Conservation (phyloP, 345 rosid genomes). For the Ceriops decandra region DNA sequence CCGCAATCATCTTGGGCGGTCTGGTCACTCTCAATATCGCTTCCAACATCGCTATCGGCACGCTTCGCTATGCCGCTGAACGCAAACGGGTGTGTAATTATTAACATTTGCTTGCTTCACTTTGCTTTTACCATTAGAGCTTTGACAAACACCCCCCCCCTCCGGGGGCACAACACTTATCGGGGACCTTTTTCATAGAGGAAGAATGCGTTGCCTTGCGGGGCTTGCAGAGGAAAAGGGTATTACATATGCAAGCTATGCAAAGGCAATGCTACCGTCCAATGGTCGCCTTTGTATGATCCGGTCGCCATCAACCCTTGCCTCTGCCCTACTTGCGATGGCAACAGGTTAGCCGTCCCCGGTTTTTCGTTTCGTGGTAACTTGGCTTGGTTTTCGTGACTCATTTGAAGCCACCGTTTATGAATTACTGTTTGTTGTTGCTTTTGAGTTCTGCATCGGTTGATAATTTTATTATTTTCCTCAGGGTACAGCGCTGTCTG, state of each 20-base stretch:
- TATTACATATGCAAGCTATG: constrained; percentile 81
- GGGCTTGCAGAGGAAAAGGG: constrained; percentile 70
- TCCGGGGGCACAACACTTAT: neutral
- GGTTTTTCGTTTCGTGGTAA: too few relatives aligned
- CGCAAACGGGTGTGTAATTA: constrained; percentile 36
- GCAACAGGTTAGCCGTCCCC: constrained; percentile 49
- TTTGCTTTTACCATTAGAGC: neutral
- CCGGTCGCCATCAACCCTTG: constrained; percentile 74
- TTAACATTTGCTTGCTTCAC: neutral
- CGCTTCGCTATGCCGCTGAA: constrained; percentile 35
- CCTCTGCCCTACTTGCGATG: constrained; percentile 93
- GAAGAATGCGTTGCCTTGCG: constrained; percentile 49
- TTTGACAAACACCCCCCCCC: neutral
- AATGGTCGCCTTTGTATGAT: constrained; percentile 80
- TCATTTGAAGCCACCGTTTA: neutral
- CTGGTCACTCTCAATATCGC: constrained; percentile 37
- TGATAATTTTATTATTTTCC: neutral
- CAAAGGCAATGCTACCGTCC: constrained; percentile 60
- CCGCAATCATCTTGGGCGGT: constrained; percentile 45
- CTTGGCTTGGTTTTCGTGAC: neutral
- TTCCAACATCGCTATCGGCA: constrained; percentile 38
- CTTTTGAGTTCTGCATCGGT: neutral
- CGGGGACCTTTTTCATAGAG: constrained; percentile 28
- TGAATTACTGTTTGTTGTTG: neutral
- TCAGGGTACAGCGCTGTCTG: constrained; percentile 75